A percentile compares a stretch with the other conserved stretches of the same genome.
phyloP scores from a whole-genome alignment of 495 filamentous ascomycete genomes.

The Aspergillus olivimuriae region DNA sequence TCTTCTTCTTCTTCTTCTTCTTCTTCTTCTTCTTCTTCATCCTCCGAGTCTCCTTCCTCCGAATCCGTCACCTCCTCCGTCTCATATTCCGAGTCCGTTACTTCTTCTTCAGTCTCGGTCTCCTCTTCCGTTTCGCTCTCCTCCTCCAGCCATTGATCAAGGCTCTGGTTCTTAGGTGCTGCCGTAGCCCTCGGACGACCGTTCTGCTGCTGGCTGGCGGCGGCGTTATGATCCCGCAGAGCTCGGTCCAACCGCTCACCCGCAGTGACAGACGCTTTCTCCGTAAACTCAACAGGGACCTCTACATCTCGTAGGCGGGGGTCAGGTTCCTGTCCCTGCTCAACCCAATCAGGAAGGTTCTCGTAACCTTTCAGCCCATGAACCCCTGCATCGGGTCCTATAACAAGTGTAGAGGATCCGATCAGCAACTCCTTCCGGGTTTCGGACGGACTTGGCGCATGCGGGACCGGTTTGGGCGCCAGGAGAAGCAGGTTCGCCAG shows the following conservation, averaged over 20 bases:
- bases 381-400: conserved; percentile 66
- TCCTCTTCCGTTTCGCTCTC: conserved; percentile 43
- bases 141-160: conserved; percentile 82
- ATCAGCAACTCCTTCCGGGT: conserved; percentile 67
- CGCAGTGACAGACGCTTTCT: conserved; percentile 44
- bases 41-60: conserved; percentile 21
- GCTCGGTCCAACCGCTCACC: conserved; percentile 59
- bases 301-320: conserved; percentile 55
- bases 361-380: conserved; percentile 71
- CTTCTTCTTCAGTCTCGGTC: conserved; percentile 44
- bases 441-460: conserved; percentile 77
- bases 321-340: conserved; percentile 73
- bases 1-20: conserved; percentile 8
- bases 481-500: conserved; percentile 85
- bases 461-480: conserved; percentile 89
- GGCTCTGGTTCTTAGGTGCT: conserved; percentile 52
- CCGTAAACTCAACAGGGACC: conserved; percentile 21
- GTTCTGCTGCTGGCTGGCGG: conserved; percentile 15
- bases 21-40: conserved; percentile 8
- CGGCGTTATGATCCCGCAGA: conserved; percentile 30
- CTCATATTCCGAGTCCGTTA: conserved; percentile 44
- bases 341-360: conserved; percentile 77
- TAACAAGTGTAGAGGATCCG: conserved; percentile 76
- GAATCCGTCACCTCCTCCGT: conserved; percentile 41
- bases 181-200: conserved; percentile 4